A percentile compares a stretch with the other conserved stretches of the same genome.
Evolutionary conservation across 1,139 yeast genomes (phyloP).

Genomic region (Debaryomyces coudertii): DNA sequence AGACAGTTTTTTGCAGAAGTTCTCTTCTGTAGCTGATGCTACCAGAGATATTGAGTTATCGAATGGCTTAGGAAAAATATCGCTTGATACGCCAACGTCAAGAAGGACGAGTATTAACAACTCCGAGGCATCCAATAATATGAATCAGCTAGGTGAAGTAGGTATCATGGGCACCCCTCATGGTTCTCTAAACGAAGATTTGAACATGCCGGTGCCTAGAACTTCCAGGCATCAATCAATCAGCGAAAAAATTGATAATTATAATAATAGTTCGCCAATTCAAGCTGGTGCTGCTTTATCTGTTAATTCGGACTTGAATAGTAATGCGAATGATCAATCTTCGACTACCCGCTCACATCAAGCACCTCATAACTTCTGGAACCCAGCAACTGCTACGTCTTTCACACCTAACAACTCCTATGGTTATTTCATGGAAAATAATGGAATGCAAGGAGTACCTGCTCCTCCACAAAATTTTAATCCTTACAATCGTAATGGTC

Average conservation of each 20-base stretch:
- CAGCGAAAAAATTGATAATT: constrained; percentile 65
- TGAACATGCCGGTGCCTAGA: constrained; percentile 45
- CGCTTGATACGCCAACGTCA: constrained; percentile 31
- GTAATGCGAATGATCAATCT: constrained; percentile 16
- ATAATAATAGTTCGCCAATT: constrained; percentile 54
- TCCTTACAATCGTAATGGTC: constrained; percentile 17
- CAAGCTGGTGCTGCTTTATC: constrained; percentile 48
- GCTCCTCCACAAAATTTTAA: constrained; percentile 23
- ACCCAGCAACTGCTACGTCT: constrained; percentile 63
- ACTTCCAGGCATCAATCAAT: constrained; percentile 59
- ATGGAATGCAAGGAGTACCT: constrained; percentile 15
- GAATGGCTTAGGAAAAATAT: constrained; percentile 29
- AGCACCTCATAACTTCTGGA: constrained; percentile 55
- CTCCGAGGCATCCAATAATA: constrained; percentile 16
- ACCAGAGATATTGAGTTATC: constrained; percentile 72
- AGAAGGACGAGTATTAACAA: constrained; percentile 56
- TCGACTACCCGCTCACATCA: constrained; percentile 10
- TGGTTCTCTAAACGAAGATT: constrained; percentile 55
- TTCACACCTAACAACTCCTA: constrained; percentile 50
- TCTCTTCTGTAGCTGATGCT: constrained; percentile 76
- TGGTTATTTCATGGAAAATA: constrained; percentile 33
- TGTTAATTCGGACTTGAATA: constrained; percentile 32
- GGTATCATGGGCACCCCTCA: constrained; percentile 38
- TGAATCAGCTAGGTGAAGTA: constrained; percentile 24
- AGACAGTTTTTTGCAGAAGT: constrained; percentile 64